Conservation (phyloP, 2,329 filamentous ascomycete species). For the Aspergillus nomiae region DNA sequence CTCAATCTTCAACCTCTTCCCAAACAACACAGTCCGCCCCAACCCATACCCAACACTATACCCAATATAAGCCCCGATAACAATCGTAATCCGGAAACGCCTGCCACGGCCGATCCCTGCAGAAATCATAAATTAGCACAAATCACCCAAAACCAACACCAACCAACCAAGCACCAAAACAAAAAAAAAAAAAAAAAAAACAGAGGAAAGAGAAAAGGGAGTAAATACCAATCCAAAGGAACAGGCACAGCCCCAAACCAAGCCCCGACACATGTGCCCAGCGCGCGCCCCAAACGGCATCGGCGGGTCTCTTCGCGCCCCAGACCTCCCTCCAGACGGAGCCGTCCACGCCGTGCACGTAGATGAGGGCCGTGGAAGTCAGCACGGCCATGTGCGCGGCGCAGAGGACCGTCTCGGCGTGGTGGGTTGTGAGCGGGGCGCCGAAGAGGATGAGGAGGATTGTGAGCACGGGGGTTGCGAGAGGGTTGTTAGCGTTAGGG, state of each 20-base stretch:
- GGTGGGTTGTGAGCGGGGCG: slow-evolving; percentile 82
- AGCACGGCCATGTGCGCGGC: slow-evolving; percentile 81
- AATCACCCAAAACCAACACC: neutral
- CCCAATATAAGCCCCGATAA: slow-evolving; percentile 79
- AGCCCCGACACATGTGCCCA: slow-evolving; percentile 78
- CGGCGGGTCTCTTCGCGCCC: slow-evolving; percentile 70
- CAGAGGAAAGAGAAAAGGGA: neutral
- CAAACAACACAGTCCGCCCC: slow-evolving; percentile 27
- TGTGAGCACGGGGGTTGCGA: slow-evolving; percentile 60
- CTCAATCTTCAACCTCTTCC: slow-evolving; percentile 38
- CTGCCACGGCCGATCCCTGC: slow-evolving; percentile 93
- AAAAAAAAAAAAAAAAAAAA: slow-evolving; percentile 5
- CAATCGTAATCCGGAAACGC: slow-evolving; percentile 89
- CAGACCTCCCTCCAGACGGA: slow-evolving; percentile 70
- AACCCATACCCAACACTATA: slow-evolving; percentile 63
- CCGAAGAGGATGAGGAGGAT: slow-evolving; percentile 81
- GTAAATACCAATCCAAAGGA: slow-evolving; percentile 78
- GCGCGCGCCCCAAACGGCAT: slow-evolving; percentile 81
- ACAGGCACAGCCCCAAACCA: slow-evolving; percentile 96
- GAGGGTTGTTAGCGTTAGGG: slow-evolving; percentile 57
- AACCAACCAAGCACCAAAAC: neutral
- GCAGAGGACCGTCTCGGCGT: slow-evolving; percentile 75
- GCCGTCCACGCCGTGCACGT: slow-evolving; percentile 77
- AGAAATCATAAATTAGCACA: slow-evolving; percentile 1
- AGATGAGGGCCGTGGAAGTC: slow-evolving; percentile 76